phyloP scores from a whole-genome alignment of 257 asterid species.

The Ilex aquifolium region DNA sequence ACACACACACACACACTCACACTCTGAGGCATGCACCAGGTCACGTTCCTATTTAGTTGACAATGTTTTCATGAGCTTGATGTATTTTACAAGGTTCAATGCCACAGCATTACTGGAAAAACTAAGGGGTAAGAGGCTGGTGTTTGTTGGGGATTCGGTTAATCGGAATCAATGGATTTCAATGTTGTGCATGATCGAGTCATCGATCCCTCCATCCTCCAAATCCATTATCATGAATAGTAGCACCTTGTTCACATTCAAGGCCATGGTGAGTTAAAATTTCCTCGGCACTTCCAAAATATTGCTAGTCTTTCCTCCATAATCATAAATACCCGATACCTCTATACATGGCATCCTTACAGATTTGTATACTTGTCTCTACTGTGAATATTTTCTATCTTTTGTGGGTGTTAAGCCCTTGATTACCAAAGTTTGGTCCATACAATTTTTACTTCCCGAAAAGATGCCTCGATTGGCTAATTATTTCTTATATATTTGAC shows the following conservation, averaged over 20 bases:
- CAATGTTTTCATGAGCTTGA: too few species aligned
- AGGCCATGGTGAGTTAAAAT: not conserved
- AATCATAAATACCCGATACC: too few species aligned
- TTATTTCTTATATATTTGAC: too few species aligned
- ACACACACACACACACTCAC: not conserved
- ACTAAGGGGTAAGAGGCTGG: not conserved
- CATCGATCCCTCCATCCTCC: not conserved
- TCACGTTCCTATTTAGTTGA: too few species aligned
- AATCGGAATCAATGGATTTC: not conserved
- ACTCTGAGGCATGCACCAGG: too few species aligned
- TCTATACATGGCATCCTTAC: too few species aligned
- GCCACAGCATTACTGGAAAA: not conserved
- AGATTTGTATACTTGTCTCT: too few species aligned
- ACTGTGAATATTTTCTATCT: too few species aligned
- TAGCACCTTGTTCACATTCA: not conserved
- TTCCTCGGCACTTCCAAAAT: not conserved
- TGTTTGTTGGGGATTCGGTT: not conserved
- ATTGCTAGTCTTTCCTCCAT: too few species aligned
- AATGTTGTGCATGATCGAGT: not conserved
- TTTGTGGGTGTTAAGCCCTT: too few species aligned
- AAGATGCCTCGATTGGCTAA: not conserved
- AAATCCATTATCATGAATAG: not conserved
- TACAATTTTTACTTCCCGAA: too few species aligned
- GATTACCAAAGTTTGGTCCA: too few species aligned
- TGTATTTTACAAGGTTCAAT: not conserved